Evolutionary conservation across 805 yeast genomes (phyloP), one percentile per base, ranked within the genome.

Genomic region (Spathaspora girioi): DNA sequence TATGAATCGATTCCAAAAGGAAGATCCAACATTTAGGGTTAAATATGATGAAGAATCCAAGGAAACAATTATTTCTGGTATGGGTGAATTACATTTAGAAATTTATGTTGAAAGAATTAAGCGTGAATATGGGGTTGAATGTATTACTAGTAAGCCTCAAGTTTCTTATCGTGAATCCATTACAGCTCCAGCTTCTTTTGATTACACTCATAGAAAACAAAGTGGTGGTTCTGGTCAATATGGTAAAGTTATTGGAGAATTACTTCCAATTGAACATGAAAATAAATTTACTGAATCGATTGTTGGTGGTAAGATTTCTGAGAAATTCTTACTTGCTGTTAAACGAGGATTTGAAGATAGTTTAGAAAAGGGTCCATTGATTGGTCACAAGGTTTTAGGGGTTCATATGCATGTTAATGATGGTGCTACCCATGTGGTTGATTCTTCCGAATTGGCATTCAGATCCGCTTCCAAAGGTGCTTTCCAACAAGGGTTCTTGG

Each of bases 181-280:
- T 58, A 75, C 87, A 38, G 67, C 79, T 2, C 75, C 88, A 42
- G 79, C 93, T 29, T 77, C 83, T 12, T 93, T 94, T 65, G 98
- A 94, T 68, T 90, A 86, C 75, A 87, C 97, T 27, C 98, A 93
- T 78, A 94, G 94, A 81, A 93, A 91, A 68, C 99, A 94, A 77
- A 82, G 93, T 65, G 99, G 99, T 71, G 99, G 99, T 82, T 96
- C 98, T 58, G 99, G 99, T 75, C 99, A 94, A 78, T 94, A 84
- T 67, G 99, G 97, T 71, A 86, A 92, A 76, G 97, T 93, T 64
- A 87, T 91, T 70, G 98, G 99, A 67, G 80, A 77, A 51, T 68
- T 92, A 73, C 71, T 77, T 6, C 83, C 91, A 50, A 66, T 81
- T 46, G 87, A 80, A 48, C 84, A 82, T 46, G 82, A 80, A 52